phyloP scores from a whole-genome alignment of 257 asterid species.

The Nicotiana undulata region DNA sequence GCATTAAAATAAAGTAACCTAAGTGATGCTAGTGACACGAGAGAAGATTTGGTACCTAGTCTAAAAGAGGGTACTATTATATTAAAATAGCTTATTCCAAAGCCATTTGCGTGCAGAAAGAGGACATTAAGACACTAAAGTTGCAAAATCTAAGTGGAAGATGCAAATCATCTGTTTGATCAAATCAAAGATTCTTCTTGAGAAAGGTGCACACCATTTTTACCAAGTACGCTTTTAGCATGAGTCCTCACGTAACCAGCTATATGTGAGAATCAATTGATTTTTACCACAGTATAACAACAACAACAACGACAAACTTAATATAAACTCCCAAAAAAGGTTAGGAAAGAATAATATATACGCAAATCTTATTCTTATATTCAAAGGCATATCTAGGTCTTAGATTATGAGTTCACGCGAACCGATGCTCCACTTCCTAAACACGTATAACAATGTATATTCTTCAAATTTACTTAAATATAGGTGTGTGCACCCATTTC shows the following conservation, averaged over 20 bases:
- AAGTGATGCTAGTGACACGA: slow-evolving; percentile 9
- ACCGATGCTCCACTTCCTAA: too few species aligned
- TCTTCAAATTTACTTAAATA: too few species aligned
- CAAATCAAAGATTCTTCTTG: slow-evolving; percentile 21
- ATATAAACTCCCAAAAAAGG: too few species aligned
- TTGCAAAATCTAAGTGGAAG: neutral
- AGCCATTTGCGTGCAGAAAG: slow-evolving; percentile 16
- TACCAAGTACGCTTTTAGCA: neutral
- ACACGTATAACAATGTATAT: too few species aligned
- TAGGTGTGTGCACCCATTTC: too few species aligned
- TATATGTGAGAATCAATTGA: too few species aligned
- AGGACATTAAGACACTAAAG: neutral
- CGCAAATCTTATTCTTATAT: too few species aligned
- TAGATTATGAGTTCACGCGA: too few species aligned
- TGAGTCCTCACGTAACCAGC: slow-evolving; percentile 4
- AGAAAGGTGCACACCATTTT: neutral
- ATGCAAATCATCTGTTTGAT: neutral
- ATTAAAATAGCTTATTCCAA: neutral
- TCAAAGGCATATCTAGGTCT: too few species aligned
- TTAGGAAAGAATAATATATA: too few species aligned
- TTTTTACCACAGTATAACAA: too few species aligned
- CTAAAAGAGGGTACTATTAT: neutral
- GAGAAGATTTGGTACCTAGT: slow-evolving; percentile 2
- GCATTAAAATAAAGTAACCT: neutral
- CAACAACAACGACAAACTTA: too few species aligned